Percentiles rank a stretch among this genome's conserved stretches.
These are phyloP conservation scores for Penicillium lividum DNA, from an alignment of 495 filamentous ascomycete genomes.

Conservation along the genomic window DNA sequence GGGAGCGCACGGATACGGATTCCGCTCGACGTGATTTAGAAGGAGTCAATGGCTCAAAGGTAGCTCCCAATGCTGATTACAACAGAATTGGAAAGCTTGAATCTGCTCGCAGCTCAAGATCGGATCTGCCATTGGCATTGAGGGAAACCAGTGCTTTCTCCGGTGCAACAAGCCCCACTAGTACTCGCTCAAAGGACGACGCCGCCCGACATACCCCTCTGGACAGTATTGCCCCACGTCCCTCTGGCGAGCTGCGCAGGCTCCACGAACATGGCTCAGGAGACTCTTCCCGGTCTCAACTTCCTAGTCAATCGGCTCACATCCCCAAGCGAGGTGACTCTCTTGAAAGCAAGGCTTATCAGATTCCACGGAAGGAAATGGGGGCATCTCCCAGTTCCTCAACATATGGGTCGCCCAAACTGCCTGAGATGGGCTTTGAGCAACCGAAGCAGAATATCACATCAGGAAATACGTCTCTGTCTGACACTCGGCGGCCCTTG, in stretches of 20 bases:
- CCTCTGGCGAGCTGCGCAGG: conserved; percentile 41
- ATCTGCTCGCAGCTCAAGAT: conserved; percentile 66
- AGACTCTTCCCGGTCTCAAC: conserved; percentile 39
- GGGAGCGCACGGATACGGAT: conserved; percentile 53
- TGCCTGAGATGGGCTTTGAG: conserved; percentile 54
- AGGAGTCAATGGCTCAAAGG: conserved; percentile 40
- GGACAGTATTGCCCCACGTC: conserved; percentile 32
- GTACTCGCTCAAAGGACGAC: conserved; percentile 28
- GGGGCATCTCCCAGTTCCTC: conserved; percentile 31
- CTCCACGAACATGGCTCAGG: conserved; percentile 40
- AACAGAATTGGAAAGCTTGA: conserved; percentile 62
- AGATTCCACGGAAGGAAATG: conserved; percentile 38
- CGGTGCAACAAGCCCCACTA: conserved; percentile 35
- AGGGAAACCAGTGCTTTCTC: conserved; percentile 38
- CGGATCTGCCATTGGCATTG: conserved; percentile 41
- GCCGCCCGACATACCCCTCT: conserved; percentile 16
- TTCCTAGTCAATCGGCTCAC: conserved; percentile 27
- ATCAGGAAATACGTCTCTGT: conserved; percentile 51
- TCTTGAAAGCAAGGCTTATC: conserved; percentile 42
- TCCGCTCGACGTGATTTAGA: conserved; percentile 28
- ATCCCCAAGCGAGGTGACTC: conserved; percentile 62
- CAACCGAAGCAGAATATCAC: conserved; percentile 39
- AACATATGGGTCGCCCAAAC: conserved; percentile 51
- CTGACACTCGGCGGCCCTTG: conserved; percentile 34
- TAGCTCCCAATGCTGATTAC: conserved; percentile 55